Conservation (phyloP, 2,329 filamentous ascomycete genomes). For the Tolypocladium pustulatum region DNA sequence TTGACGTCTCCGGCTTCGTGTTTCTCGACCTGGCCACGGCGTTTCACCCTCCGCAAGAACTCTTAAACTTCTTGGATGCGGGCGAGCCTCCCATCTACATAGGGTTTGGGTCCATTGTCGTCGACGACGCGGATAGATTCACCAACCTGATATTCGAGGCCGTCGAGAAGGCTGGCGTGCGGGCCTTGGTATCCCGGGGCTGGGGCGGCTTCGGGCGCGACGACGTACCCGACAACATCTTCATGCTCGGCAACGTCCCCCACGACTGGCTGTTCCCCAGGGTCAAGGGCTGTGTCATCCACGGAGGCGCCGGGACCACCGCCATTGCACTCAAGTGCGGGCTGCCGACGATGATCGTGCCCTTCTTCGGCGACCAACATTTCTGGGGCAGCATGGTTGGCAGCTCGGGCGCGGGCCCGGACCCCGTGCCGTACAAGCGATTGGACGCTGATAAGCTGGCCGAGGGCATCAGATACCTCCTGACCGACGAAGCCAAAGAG, state of each 20-base stretch:
- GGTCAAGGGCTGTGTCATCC: slow-evolving; percentile 58
- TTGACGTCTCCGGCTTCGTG: slow-evolving; percentile 69
- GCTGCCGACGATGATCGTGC: slow-evolving; percentile 64
- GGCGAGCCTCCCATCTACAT: slow-evolving; percentile 59
- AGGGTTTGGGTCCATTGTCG: slow-evolving; percentile 66
- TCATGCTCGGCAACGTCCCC: slow-evolving; percentile 62
- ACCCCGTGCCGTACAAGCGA: slow-evolving; percentile 58
- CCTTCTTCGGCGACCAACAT: slow-evolving; percentile 70
- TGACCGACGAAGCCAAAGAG: slow-evolving; percentile 47
- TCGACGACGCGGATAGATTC: slow-evolving; percentile 59
- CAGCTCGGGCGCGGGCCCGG: slow-evolving; percentile 52
- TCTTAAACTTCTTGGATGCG: slow-evolving; percentile 44
- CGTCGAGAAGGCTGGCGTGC: slow-evolving; percentile 52
- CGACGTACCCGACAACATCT: slow-evolving; percentile 51
- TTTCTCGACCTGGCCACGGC: slow-evolving; percentile 59
- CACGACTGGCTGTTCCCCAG: slow-evolving; percentile 69
- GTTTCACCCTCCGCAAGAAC: slow-evolving; percentile 45
- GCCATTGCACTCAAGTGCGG: slow-evolving; percentile 63
- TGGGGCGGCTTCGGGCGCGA: slow-evolving; percentile 61
- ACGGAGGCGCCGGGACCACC: slow-evolving; percentile 70
- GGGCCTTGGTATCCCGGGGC: slow-evolving; percentile 63
- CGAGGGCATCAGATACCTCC: slow-evolving; percentile 59
- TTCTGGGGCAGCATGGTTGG: slow-evolving; percentile 68
- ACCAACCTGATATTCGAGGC: slow-evolving; percentile 64
- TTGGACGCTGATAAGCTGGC: slow-evolving; percentile 53